Evolutionary conservation across 106 monocot species (phyloP).

Genomic region (Platanthera guangdongensis): DNA sequence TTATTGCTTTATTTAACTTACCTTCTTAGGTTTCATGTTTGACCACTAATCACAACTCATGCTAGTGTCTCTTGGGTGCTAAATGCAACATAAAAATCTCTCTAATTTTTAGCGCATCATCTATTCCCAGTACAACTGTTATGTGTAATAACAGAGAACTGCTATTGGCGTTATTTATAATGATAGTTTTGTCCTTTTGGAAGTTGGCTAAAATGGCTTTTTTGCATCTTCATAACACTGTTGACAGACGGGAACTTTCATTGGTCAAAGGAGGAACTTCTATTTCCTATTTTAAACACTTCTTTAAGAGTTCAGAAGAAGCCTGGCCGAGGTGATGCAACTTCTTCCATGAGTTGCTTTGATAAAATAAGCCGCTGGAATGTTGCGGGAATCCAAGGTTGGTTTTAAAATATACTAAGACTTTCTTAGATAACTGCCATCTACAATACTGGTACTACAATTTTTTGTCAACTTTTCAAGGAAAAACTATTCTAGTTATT

Average conservation of each 20-base stretch:
- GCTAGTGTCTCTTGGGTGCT: background rate
- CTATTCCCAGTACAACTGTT: background rate
- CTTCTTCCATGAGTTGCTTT: conserved; percentile 92
- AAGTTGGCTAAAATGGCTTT: background rate
- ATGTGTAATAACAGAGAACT: background rate
- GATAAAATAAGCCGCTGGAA: conserved; percentile 92
- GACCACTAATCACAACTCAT: background rate
- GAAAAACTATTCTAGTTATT: background rate
- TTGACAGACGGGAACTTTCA: background rate
- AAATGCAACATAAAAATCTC: background rate
- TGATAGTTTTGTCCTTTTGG: background rate
- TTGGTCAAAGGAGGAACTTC: background rate
- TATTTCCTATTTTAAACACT: conserved; percentile 4
- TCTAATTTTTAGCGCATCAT: background rate
- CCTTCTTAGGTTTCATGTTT: background rate
- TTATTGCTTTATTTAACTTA: background rate
- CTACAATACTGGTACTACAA: background rate
- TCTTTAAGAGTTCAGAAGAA: conserved; percentile 56
- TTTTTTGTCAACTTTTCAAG: background rate
- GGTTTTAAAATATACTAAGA: background rate
- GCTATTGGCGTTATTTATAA: too few relatives aligned
- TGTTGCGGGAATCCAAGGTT: conserved; percentile 90
- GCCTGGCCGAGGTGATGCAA: conserved; percentile 88
- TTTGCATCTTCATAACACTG: background rate
- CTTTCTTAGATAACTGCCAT: background rate